Evolutionary conservation across 2,329 filamentous ascomycete species (phyloP).

Genomic region (Colletotrichum orchidophilum): DNA sequence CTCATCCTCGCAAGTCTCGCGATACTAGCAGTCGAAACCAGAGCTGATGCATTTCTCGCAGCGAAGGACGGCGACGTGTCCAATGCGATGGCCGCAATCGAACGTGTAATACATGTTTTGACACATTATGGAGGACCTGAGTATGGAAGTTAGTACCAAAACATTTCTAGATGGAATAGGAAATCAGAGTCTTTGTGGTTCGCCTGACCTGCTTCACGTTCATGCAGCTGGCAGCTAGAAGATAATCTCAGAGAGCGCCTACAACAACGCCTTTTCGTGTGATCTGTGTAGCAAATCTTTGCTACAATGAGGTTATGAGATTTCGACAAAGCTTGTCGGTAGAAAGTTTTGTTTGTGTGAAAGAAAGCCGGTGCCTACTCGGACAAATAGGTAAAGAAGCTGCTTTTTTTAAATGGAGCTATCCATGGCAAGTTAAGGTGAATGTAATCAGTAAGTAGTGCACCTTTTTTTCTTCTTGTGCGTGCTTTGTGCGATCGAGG

Average conservation of each 20-base stretch:
- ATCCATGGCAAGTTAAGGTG: not conserved
- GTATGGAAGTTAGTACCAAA: not conserved
- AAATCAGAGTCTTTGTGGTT: not conserved
- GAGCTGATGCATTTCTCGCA: slow-evolving; percentile 2
- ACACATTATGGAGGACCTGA: not conserved
- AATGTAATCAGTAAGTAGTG: not conserved
- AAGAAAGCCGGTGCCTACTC: not conserved
- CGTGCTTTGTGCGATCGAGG: too few relatives aligned
- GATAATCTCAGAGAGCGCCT: not conserved
- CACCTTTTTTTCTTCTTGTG: too few relatives aligned
- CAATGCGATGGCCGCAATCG: slow-evolving; percentile 16
- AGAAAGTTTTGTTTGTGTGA: not conserved
- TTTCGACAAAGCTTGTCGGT: not conserved
- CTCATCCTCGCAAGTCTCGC: not conserved
- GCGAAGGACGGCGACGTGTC: not conserved
- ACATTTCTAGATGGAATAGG: too few relatives aligned
- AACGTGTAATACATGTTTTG: not conserved
- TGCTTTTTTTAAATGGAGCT: not conserved
- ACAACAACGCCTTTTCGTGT: not conserved
- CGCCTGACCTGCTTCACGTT: not conserved
- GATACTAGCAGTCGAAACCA: slow-evolving; percentile 14
- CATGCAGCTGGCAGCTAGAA: not conserved
- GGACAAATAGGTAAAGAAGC: not conserved
- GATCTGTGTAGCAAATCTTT: not conserved
- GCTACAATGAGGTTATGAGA: not conserved